Evolutionary conservation across 2,329 filamentous ascomycete species (phyloP), one percentile per base, ranked within the genome.

Genomic region (Ceratocystis variospora): DNA sequence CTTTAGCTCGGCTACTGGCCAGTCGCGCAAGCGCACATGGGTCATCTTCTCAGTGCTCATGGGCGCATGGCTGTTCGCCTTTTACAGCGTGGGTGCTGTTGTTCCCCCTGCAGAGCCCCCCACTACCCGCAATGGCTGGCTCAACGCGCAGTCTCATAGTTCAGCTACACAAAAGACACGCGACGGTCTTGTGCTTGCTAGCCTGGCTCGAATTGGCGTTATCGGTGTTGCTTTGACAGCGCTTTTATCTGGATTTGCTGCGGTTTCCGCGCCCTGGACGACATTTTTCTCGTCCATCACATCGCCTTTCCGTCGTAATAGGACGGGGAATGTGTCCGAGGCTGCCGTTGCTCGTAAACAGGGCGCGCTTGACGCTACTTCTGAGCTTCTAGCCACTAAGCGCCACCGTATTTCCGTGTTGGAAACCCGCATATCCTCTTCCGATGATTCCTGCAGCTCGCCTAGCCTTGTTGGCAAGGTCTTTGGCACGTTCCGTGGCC

Each of bases 141-240:
- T 67, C 45, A 59, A 67, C 55, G 41, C 66, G n/a, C 63, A 65
- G n/a, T 53, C 63, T 15, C 63, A 63, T 33, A 45, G 48, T 2
- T 65, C 66, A 15, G 70, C 69, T 4, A 67, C 69, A 0, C 63
- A 67, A 44, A 70, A 72, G 66, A 68, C 69, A 12, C 70, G 69
- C n/a, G 71, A 72, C 65, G 73, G 70, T 22, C 71, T 76, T 15
- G 78, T 78, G 17, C 76, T 80, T 55, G 83, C 80, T 7, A 86
- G 83, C 69, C 76, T 87, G 45, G 83, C 86, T 73, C 76, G 90
- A 57, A 85, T 96, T 31, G 90, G 90, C 12, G 87, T 96, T 50
- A 90, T 95, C 69, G 90, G 90, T 2, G 90, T 94, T 66, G 86
- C 87, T 61, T 77, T 94, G 64, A 95, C 96, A 89, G 90, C 90